Evolutionary conservation across 2,329 filamentous ascomycete genomes (phyloP).

Genomic region (Ophiostoma fasciatum): DNA sequence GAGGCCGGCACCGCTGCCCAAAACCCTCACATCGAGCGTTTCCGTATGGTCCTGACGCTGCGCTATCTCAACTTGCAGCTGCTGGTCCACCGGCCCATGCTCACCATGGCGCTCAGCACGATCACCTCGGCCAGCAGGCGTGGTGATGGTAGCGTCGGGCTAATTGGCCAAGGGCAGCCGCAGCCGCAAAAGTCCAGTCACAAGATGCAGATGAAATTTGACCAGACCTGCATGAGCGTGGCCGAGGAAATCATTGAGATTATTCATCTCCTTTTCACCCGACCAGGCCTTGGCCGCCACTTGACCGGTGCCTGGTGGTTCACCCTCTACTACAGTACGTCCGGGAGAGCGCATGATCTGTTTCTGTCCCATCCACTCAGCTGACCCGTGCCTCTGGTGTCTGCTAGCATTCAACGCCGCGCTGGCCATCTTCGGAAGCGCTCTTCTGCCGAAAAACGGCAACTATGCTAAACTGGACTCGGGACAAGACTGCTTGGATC

Average conservation of each 20-base stretch:
- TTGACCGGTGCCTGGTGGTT: conserved; percentile 5
- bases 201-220: too few relatives aligned
- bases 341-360: too few relatives aligned
- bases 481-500: too few relatives aligned
- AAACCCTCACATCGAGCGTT: too few relatives aligned
- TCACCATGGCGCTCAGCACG: conserved; percentile 4
- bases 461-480: too few relatives aligned
- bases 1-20: not conserved
- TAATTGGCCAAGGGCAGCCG: conserved; percentile 10
- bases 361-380: too few relatives aligned
- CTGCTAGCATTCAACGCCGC: conserved; percentile 6
- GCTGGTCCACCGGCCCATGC: conserved; percentile 17
- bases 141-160: conserved; percentile 12
- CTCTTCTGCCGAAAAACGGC: too few relatives aligned
- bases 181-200: too few relatives aligned
- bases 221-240: not conserved
- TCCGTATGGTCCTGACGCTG: conserved; percentile 21
- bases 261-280: conserved; percentile 1
- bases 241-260: conserved; percentile 4
- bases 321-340: conserved; percentile 6
- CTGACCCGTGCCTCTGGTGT: too few relatives aligned
- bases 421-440: conserved; percentile 4
- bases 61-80: conserved; percentile 20
- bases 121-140: conserved; percentile 9
- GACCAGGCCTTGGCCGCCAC: conserved; percentile 2